phyloP scores from a whole-genome alignment of 2,329 filamentous ascomycete genomes.

The Pyrenophora tritici-repentis region DNA sequence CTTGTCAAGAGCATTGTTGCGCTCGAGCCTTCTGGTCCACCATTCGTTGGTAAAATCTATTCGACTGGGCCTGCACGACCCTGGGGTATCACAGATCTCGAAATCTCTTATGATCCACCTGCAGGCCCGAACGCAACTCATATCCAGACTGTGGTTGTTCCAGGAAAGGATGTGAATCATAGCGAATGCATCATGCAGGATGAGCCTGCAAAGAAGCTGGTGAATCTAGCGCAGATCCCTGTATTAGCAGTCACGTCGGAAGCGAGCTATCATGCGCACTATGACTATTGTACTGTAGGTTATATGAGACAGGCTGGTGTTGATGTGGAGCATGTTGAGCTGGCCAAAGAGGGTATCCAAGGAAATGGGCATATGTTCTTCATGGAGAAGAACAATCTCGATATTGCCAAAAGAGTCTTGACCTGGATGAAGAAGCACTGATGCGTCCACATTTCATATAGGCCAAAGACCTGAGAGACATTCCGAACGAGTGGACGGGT shows the following conservation, averaged over 20 bases:
- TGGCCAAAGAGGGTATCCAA: constrained; percentile 66
- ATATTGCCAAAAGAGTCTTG: constrained; percentile 7
- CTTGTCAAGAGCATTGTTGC: constrained; percentile 57
- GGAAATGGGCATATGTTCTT: constrained; percentile 53
- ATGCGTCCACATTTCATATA: background rate
- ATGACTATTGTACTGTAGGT: constrained; percentile 60
- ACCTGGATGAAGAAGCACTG: constrained; percentile 1
- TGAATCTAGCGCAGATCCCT: constrained; percentile 55
- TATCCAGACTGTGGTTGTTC: constrained; percentile 28
- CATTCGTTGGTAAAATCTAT: constrained; percentile 36
- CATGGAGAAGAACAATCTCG: constrained; percentile 41
- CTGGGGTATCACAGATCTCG: constrained; percentile 44
- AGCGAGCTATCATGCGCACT: constrained; percentile 59
- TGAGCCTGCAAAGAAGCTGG: constrained; percentile 51
- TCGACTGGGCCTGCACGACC: constrained; percentile 25
- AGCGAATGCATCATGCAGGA: constrained; percentile 49
- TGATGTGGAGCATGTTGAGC: constrained; percentile 27
- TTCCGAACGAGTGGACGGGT: no score
- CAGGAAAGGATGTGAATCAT: constrained; percentile 29
- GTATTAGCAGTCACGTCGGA: constrained; percentile 59
- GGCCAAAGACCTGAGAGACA: no score
- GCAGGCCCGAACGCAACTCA: constrained; percentile 27
- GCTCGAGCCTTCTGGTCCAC: constrained; percentile 61
- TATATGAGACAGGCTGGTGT: constrained; percentile 56
- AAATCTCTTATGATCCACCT: constrained; percentile 42